Evolutionary conservation across 1,139 yeast species (phyloP).

Genomic region (Magnusiomyces ingens): DNA sequence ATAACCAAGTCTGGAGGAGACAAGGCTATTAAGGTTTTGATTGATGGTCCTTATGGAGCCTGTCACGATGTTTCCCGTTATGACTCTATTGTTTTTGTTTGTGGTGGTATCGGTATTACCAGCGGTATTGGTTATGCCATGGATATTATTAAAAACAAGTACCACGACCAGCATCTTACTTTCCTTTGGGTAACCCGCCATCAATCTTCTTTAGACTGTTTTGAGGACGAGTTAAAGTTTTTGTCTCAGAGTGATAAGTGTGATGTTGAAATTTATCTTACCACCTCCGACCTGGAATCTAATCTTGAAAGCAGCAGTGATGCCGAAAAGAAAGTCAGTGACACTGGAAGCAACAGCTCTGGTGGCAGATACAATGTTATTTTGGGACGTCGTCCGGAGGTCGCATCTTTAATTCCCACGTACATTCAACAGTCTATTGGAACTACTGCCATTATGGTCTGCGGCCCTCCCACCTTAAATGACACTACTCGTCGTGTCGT

Average conservation of each 20-base stretch:
- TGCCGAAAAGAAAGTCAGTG: not conserved
- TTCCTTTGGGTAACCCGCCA: constrained; percentile 51
- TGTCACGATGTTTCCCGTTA: constrained; percentile 43
- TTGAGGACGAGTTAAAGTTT: constrained; percentile 41
- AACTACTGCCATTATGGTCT: constrained; percentile 34
- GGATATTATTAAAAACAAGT: constrained; percentile 15
- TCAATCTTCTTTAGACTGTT: constrained; percentile 43
- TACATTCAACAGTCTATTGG: constrained; percentile 23
- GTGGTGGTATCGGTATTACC: constrained; percentile 68
- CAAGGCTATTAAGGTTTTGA: constrained; percentile 30
- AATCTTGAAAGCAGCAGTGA: not conserved
- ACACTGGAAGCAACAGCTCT: no score
- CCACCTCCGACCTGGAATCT: not conserved
- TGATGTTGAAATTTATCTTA: constrained; percentile 36
- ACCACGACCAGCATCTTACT: constrained; percentile 32
- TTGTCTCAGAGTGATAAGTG: constrained; percentile 29
- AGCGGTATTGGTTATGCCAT: constrained; percentile 34
- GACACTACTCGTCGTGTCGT: constrained; percentile 34
- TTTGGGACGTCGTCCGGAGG: not conserved
- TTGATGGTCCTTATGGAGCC: constrained; percentile 57
- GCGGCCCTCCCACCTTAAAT: constrained; percentile 41
- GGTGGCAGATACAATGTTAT: no score
- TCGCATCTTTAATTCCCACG: no score
- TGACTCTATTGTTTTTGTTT: constrained; percentile 44
- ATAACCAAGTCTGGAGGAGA: constrained; percentile 12